Base-by-base conservation (phyloP, 176 grass and related monocot species). In the Zoysia pacifica region DNA sequence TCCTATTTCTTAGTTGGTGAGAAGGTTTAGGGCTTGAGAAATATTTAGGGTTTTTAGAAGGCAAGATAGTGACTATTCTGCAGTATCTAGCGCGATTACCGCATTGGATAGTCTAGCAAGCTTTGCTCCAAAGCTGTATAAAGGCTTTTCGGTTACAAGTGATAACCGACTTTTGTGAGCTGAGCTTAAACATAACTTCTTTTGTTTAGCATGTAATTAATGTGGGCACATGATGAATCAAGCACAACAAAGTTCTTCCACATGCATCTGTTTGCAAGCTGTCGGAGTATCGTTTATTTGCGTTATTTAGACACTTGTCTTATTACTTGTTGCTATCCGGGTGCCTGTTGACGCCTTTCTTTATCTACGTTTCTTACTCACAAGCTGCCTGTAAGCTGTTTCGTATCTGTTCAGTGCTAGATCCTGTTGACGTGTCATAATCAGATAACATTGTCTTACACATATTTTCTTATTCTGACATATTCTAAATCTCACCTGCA, bases 181-280 rank as follows among this genome's bases (percentile, higher is more conserved):
- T 16, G 39, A 5, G 3, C 9, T 36, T 66, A 65, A 56, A 38
- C 48, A 55, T 74, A 18, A 12, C 11, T 74, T 60, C 8, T 74
- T 62, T 64, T 73, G 13, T 74, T 65, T 74, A 55, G 48, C 19
- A 54, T 43, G 60, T 55, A 74, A 66, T 66, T 66, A 82, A 73
- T 82, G 48, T 36, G 48, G 49, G 40, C 70, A 82, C 60, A 53
- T 65, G 60, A 74, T 66, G 48, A 74, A 82, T 65, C 5, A 52
- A 48, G 71, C 7, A 37, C 20, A 74, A 74, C 39, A n/a, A 54
- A 65, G 40, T 46, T 67, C 59, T 53, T 67, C 67, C 62, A 67
- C 62, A 54, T 82, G 80, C 59, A 72, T 72, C 63, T 72, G 79
- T 72, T 63, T 6, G 56, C 28, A 50, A 51, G 79, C 35, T 81